Base-by-base conservation (phyloP, 1,284 basidiomycete genomes). In the Apiotrichum akiyoshidainum region DNA sequence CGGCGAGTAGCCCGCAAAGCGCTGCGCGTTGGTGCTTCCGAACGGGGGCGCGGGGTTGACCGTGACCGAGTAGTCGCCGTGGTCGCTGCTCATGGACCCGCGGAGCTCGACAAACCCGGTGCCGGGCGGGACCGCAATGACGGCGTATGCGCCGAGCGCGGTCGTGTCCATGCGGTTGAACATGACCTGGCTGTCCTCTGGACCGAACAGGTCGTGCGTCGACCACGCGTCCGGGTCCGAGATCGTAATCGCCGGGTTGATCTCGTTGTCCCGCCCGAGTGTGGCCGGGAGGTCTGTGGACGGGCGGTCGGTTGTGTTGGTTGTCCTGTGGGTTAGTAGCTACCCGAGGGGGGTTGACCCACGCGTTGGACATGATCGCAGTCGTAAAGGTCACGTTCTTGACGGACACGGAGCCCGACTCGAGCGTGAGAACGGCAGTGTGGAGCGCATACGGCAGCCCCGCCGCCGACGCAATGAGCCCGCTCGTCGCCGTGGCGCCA, bases 161-260 rank as follows among this genome's bases (percentile, higher is more conserved):
- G 19, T 21, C 17, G 51, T 35, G 40, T 52, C 51, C 4, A 52
- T 33, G 17, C 51, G 51, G 16, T 14, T n/a, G 51, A 44, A 52
- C 17, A 13, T 17, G 26, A 52, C 33, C n/a, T 31, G 51, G n/a
- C 34, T 37, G 14, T 19, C 39, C 16, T 34, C 13, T 21, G 40
- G 40, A 26, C 50, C 50, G 16, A 51, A 21, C 39, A 31, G 16
- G 17, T 51, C 39, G 39, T 21, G 35, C 13, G 19, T 26, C 1
- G 4, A 5, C 50, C 50, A 51, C 14, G 41, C 50, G 5, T 22
- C 12, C 7, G 26, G 39, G 22, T 51, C 50, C 1, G 21, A 26
- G 16, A 33, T 26, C 21, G 10, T 41, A 22, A 51, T 51, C 4
- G 22, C 50, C 7, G 50, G 50, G 26, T 51, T 51, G 14, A 51